Evolutionary conservation across 202 grass and related monocot genomes (phyloP), one percentile per base, ranked within the genome.

Genomic region (Zizania palustris): DNA sequence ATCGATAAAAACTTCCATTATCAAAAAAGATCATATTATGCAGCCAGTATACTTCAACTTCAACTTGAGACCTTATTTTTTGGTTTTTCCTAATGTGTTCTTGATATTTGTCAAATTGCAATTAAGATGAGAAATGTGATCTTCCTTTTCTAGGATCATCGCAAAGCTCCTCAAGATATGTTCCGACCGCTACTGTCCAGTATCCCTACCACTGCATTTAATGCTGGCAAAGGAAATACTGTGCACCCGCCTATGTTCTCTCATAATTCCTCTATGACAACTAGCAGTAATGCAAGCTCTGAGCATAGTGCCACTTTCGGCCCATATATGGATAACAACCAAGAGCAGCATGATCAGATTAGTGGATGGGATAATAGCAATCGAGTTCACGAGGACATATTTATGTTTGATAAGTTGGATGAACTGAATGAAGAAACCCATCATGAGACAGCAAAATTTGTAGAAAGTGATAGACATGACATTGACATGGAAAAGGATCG

Each of bases 171-270:
- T 36, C 87, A 90, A 73, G 87, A 94, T 86, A 98, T 87, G 85
- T 98, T 98, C 71, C 85, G 95, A n/a, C 91, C 95, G 85, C 85
- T 98, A 57, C 71, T 98, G 65, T 98, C 95, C 72, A 88, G 87
- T 86, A 89, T 92, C n/a, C 91, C 95, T 69, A 58, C 87, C 44
- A 88, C 73, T 14, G 88, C 95, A 75, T 81, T 98, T 80, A 71
- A 82, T 67, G 33, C 64, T 84, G 87, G 82, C 16, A 94, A 85
- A 71, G 69, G 67, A 83, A 90, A 74, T 67, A 86, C 38, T 82
- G 75, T 83, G 50, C 87, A 80, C 60, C 69, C 65, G 63, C 82
- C 82, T 77, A 76, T 86, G 72, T 83, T 90, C 71, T 86, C 87
- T 62, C 88, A 86, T 45, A 90, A 84, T 79, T 90, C 87, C 49